phyloP scores from a whole-genome alignment of 768 basidiomycete genomes.

The Dioszegia hungarica region DNA sequence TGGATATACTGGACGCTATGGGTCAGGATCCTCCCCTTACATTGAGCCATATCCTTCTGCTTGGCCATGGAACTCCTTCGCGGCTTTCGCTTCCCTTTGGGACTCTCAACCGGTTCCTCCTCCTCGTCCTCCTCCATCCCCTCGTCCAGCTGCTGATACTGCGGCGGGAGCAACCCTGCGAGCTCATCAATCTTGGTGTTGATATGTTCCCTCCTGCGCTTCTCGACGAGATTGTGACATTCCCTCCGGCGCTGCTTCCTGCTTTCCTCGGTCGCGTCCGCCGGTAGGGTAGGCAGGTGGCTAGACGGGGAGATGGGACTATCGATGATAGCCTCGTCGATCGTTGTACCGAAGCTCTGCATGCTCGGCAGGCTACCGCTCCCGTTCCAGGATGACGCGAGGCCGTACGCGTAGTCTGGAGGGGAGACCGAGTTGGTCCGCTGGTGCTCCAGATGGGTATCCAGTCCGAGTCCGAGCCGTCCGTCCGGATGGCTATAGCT shows the following conservation, averaged over 20 bases:
- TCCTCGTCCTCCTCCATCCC: conserved; percentile 23
- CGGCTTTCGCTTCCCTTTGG: conserved; percentile 19
- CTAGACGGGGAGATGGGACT: conserved; percentile 33
- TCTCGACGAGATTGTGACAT: conserved; percentile 42
- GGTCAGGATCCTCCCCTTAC: conserved; percentile 34
- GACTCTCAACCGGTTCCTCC: conserved; percentile 18
- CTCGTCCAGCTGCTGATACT: conserved; percentile 18
- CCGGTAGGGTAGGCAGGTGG: conserved; percentile 1
- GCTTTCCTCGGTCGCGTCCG: conserved; percentile 16
- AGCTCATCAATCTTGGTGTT: conserved; percentile 41
- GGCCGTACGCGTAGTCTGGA: not conserved
- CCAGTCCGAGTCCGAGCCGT: conserved; percentile 21
- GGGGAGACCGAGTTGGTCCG: conserved; percentile 8
- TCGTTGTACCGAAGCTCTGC: conserved; percentile 23
- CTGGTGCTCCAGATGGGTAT: conserved; percentile 26
- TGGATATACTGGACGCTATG: conserved; percentile 38
- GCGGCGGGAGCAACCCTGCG: conserved; percentile 20
- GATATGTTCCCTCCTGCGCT: conserved; percentile 39
- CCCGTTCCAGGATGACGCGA: conserved; percentile 1
- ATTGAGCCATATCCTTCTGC: conserved; percentile 30
- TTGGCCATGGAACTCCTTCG: conserved; percentile 25
- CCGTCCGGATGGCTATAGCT: conserved; percentile 15
- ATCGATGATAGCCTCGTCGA: conserved; percentile 19
- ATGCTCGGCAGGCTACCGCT: conserved; percentile 1
- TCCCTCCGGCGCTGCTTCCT: conserved; percentile 36